Conservation (phyloP, 2,329 filamentous ascomycete genomes). For the Pseudogymnoascus sp. region DNA sequence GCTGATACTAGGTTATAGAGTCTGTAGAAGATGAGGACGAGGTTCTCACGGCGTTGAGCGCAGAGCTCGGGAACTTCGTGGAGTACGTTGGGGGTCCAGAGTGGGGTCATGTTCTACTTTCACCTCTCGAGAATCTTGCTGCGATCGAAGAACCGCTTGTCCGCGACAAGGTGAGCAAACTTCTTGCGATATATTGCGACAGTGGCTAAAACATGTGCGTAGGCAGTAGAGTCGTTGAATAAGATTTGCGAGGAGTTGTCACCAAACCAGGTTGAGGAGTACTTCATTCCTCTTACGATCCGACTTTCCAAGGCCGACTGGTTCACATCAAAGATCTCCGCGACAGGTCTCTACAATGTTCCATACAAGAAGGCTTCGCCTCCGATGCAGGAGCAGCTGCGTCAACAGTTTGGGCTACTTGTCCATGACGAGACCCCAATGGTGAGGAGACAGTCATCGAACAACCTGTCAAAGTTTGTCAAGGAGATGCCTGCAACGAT, state of each 20-base stretch:
- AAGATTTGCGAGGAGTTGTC: slow-evolving; percentile 96
- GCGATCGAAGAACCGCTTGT: slow-evolving; percentile 98
- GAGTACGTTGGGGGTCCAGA: slow-evolving; percentile 95
- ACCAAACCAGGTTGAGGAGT: slow-evolving; percentile 86
- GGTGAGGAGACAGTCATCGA: slow-evolving; percentile 94
- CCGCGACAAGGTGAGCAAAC: slow-evolving; percentile 73
- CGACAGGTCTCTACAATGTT: slow-evolving; percentile 86
- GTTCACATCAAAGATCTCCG: slow-evolving; percentile 99
- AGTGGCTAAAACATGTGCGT: slow-evolving; percentile 15
- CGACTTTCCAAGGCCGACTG: slow-evolving; percentile 98
- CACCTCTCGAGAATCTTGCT: slow-evolving; percentile 93
- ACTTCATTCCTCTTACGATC: slow-evolving; percentile 91
- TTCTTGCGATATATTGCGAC: background rate
- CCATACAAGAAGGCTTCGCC: slow-evolving; percentile 88
- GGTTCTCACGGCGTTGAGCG: slow-evolving; percentile 91
- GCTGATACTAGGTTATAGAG: slow-evolving; percentile 51
- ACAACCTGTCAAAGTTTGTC: slow-evolving; percentile 93
- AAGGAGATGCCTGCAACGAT: slow-evolving; percentile 90
- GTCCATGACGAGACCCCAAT: slow-evolving; percentile 99
- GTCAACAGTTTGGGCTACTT: slow-evolving; percentile 84
- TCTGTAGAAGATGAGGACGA: slow-evolving; percentile 99
- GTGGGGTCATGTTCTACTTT: slow-evolving; percentile 91
- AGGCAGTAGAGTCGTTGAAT: slow-evolving; percentile 98
- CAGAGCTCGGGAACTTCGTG: slow-evolving; percentile 92
- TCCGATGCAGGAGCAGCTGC: slow-evolving; percentile 80